Evolutionary conservation across 805 yeast genomes (phyloP), one percentile per base, ranked within the genome.

Genomic region (Ogataea haglerorum): DNA sequence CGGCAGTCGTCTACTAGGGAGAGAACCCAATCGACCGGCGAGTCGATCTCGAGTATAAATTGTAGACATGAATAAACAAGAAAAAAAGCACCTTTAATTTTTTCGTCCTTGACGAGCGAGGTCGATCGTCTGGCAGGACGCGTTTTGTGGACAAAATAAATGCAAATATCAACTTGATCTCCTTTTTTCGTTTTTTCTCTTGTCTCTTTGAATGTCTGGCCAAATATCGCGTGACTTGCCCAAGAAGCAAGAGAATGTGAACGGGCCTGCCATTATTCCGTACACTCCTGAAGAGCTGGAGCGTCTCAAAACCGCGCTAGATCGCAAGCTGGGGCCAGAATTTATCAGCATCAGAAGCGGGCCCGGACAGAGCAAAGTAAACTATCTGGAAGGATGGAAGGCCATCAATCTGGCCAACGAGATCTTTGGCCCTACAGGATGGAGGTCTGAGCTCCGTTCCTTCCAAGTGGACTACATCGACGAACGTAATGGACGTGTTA

Each of bases 341-440:
- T 85, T 75, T 52, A 81, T 85, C 16, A 80, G 89, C 19, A 78
- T 77, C 29, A 68, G 95, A 34, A 80, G 88, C 6, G 90, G 89
- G 2, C 87, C 82, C 25, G 88, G 87, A 2, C 81, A 84, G 10
- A 72, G 70, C 33, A 69, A 74, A 40, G 85, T 85, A 4, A 78
- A 84, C 2, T 85, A 85, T 52, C 72, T 85, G 29, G 93, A 85
- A 60, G 95, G 95, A 1, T 85, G 91, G 89, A 82, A 78, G 56
- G 91, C 86, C 2, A 73, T 85, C 27, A 82, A 82, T 54, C 60
- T 85, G 34, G 95, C 95, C 10, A 85, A 85, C 54, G 83, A 81
- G 51, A 79, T 85, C 3, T 85, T 85, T 69, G 95, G 95, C 0
- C 85, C 82, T 52, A 80, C 84, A 54, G 93, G 93, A 1, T 85